Base-by-base conservation (phyloP, 352 stramenopile species). In the Lagenidium giganteum region DNA sequence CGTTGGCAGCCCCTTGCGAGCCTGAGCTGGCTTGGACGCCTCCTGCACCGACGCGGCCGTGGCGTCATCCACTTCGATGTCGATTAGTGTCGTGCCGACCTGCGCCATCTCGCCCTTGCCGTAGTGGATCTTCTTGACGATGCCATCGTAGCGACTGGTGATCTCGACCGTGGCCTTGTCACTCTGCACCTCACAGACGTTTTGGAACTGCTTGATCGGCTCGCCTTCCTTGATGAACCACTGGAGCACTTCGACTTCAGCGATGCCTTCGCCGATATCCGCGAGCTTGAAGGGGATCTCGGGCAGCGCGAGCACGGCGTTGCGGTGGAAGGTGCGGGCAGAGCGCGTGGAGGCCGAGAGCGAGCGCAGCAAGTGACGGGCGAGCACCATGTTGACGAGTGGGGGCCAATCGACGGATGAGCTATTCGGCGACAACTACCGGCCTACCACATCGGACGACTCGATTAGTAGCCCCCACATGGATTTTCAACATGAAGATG, bases 241-340 rank as follows among this genome's bases (percentile, higher is more conserved):
- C 70, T 99, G 90, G 37, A 99, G 71, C 18, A 99, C 57, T 70
- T 99, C 95, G 36, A 99, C 96, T 65, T 99, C 96, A 20, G 90
- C 85, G 63, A 99, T 99, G 14, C 96, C 96, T 61, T 99, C 96
- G 42, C 96, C 96, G 64, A 99, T 99, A 61, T 99, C 96, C 5
- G 93, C 89, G 9, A 96, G 62, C 54, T 93, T 93, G 69, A 96
- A 97, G 7, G 77, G 75, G 54, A 93, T 80, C 57, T 90, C 75
- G 4, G 77, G 81, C 26, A 89, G 63, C n/a, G 57, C 52, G 1
- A 49, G 44, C 7, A 60, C 30, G 4, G 61, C 58, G 21, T 60
- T 67, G 33, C 61, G 51, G 56, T 89, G 75, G 55, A 93, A 79
- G 24, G 42, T 20, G 14, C 44, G 44, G 11, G 35, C 23, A 16